A percentile compares a stretch with the other conserved stretches of the same genome.
phyloP scores from a whole-genome alignment of 768 basidiomycete species.

The Xanthoconium stramineum region DNA sequence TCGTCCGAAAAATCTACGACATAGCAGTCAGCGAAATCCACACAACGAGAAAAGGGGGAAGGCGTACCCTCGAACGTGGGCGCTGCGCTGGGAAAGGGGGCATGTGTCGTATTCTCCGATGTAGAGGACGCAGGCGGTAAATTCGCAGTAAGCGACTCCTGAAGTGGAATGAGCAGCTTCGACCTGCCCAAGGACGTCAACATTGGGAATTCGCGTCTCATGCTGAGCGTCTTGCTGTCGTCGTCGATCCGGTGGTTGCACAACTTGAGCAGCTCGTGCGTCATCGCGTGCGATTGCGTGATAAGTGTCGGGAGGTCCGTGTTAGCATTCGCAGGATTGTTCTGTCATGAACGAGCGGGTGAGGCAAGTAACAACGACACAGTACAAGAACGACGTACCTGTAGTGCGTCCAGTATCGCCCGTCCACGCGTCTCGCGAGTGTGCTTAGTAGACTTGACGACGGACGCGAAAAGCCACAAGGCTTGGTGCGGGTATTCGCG shows the following conservation, averaged over 20 bases:
- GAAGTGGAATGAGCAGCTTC: constrained; percentile 81
- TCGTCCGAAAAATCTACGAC: constrained; percentile 72
- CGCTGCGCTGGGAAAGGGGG: constrained; percentile 74
- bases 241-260: constrained; percentile 54
- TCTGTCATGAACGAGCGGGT: constrained; percentile 33
- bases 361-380: not conserved
- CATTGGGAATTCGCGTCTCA: constrained; percentile 52
- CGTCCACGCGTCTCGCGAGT: constrained; percentile 60
- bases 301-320: constrained; percentile 50
- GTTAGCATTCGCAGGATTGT: constrained; percentile 39
- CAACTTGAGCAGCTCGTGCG: constrained; percentile 62
- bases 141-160: constrained; percentile 85
- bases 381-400: constrained; percentile 37
- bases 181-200: constrained; percentile 58
- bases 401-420: constrained; percentile 53
- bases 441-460: constrained; percentile 75
- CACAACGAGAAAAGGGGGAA: not conserved
- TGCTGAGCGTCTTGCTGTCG: constrained; percentile 35
- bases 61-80: constrained; percentile 68
- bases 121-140: constrained; percentile 70
- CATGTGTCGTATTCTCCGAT: constrained; percentile 51
- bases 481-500: constrained; percentile 84
- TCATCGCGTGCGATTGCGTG: constrained; percentile 55
- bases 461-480: constrained; percentile 89
- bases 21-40: not conserved